Evolutionary conservation across 73 alveolate genomes (phyloP).

Genomic region (Uronychia binucleata): DNA sequence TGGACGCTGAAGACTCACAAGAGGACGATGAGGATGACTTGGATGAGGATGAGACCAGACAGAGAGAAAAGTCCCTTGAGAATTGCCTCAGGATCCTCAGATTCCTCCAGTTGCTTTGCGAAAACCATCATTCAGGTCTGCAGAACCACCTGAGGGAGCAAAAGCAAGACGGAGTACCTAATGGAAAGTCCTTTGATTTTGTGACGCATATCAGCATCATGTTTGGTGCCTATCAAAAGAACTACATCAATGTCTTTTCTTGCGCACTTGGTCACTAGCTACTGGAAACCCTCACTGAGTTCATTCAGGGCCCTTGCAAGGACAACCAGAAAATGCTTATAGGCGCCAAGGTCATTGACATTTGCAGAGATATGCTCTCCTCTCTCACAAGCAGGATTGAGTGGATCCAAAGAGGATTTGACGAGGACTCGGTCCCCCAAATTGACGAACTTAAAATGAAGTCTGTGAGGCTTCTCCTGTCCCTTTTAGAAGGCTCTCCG

Average conservation of each 20-base stretch:
- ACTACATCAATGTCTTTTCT: constrained; percentile 81
- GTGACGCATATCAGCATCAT: constrained; percentile 41
- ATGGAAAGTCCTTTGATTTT: constrained; percentile 67
- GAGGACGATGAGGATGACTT: constrained; percentile 22
- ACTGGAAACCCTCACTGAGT: constrained; percentile 93
- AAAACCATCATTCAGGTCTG: constrained; percentile 85
- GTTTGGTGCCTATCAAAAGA: constrained; percentile 45
- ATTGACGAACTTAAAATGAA: constrained; percentile 59
- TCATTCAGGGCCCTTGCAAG: constrained; percentile 97
- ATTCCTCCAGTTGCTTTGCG: constrained; percentile 93
- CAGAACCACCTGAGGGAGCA: constrained; percentile 90
- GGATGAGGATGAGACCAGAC: neutral
- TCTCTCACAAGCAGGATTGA: constrained; percentile 25
- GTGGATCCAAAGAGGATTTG: constrained; percentile 47
- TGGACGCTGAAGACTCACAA: constrained; percentile 20
- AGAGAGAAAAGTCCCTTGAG: constrained; percentile 13
- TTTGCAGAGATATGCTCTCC: constrained; percentile 53
- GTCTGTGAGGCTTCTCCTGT: constrained; percentile 54
- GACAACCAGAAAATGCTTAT: constrained; percentile 87
- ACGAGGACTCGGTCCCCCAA: constrained; percentile 30
- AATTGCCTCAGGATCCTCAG: constrained; percentile 73
- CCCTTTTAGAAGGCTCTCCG: constrained; percentile 72
- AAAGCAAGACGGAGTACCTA: constrained; percentile 62
- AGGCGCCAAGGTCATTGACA: constrained; percentile 79
- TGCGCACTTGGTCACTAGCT: constrained; percentile 78